Conservation (phyloP, 352 stramenopile species). For the Achlya hypogyna region DNA sequence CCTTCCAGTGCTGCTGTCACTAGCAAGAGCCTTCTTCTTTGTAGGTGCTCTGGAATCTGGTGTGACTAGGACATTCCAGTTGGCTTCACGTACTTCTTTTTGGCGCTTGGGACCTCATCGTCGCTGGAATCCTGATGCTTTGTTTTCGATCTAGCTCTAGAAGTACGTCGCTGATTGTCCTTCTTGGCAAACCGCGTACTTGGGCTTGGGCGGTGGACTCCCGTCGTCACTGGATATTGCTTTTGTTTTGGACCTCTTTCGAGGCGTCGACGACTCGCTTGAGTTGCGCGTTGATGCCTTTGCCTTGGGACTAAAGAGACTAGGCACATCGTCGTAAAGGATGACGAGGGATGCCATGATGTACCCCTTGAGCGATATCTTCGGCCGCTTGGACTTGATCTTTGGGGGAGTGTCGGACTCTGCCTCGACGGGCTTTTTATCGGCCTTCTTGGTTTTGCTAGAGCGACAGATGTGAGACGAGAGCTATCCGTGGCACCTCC, state of each 20-base stretch:
- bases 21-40: too few relatives aligned
- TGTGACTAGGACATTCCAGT: too few relatives aligned
- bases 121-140: conserved; percentile 15
- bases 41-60: too few relatives aligned
- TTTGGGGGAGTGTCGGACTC: neutral
- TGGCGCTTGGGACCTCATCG: too few relatives aligned
- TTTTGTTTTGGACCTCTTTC: conserved; percentile 21
- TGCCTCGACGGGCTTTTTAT: neutral
- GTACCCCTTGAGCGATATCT: neutral
- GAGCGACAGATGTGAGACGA: neutral
- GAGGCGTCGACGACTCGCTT: neutral
- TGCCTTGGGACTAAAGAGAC: neutral
- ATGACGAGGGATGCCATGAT: neutral
- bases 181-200: neutral
- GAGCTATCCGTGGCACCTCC: neutral
- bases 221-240: neutral
- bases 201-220: neutral
- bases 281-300: neutral
- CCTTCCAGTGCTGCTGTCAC: too few relatives aligned
- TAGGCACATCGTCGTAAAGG: neutral
- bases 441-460: neutral
- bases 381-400: neutral
- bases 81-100: too few relatives aligned
- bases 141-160: neutral
- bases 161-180: neutral